Conservation (phyloP, 768 basidiomycete species). For the Lactarius indigo region DNA sequence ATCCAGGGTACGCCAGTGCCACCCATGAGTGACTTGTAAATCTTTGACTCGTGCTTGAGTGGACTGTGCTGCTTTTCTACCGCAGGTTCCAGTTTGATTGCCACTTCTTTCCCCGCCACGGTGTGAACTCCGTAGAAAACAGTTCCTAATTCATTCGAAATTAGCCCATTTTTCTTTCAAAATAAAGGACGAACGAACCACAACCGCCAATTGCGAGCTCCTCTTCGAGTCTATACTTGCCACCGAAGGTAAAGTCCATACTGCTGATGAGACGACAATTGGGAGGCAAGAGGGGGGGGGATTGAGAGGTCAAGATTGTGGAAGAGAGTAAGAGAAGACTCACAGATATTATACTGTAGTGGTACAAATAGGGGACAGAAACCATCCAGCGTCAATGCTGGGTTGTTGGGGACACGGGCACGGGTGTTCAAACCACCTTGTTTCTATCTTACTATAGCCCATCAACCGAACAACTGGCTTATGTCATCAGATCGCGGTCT, state of each 20-base stretch:
- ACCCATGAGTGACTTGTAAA: constrained; percentile 89
- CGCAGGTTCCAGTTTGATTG: constrained; percentile 78
- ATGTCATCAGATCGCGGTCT: constrained; percentile 22
- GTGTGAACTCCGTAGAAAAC: constrained; percentile 79
- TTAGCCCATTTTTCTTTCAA: not conserved
- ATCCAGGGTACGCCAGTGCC: constrained; percentile 89
- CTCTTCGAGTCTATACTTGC: constrained; percentile 74
- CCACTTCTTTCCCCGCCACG: constrained; percentile 78
- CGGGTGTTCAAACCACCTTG: not conserved
- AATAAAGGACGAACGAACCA: constrained; percentile 41
- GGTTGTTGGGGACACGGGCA: not conserved
- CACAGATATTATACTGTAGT: constrained; percentile 10
- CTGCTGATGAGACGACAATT: constrained; percentile 1
- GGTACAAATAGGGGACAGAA: constrained; percentile 11
- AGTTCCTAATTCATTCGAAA: constrained; percentile 45
- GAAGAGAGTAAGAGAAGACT: not conserved
- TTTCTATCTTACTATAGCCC: not conserved
- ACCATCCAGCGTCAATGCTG: constrained; percentile 2
- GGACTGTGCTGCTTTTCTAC: constrained; percentile 51
- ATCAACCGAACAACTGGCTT: constrained; percentile 16
- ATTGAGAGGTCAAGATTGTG: not conserved
- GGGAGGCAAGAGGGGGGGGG: not conserved
- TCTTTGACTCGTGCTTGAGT: constrained; percentile 84
- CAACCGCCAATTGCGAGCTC: constrained; percentile 81
- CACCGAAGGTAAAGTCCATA: constrained; percentile 54